A percentile compares a stretch with the other conserved stretches of the same genome.
Conservation (phyloP, 148 eudicot species). For the Amaranthus cruentus region DNA sequence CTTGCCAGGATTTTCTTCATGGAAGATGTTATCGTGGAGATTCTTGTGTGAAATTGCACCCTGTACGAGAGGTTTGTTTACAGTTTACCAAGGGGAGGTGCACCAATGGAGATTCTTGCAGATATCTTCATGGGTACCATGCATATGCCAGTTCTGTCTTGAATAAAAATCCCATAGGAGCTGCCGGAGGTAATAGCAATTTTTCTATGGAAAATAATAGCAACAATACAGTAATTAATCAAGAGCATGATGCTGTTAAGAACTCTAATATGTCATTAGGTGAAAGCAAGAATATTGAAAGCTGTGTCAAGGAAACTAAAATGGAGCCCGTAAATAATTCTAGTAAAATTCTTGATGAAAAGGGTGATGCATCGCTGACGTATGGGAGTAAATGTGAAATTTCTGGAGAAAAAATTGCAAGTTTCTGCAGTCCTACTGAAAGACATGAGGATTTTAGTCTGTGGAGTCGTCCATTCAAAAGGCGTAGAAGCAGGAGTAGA, state of each 20-base stretch:
- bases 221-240: conserved; percentile 10
- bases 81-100: conserved; percentile 28
- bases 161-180: conserved; percentile 18
- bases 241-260: conserved; percentile 11
- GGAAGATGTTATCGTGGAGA: conserved; percentile 24
- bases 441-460: too few species aligned
- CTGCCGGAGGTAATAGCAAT: neutral
- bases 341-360: neutral
- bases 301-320: neutral
- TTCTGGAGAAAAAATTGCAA: too few species aligned
- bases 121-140: conserved; percentile 29
- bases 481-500: too few species aligned
- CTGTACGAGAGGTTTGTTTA: conserved; percentile 29
- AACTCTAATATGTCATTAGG: neutral
- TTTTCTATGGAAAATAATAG: conserved; percentile 1
- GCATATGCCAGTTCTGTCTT: conserved; percentile 22
- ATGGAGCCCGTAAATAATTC: neutral
- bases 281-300: neutral
- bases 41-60: conserved; percentile 19
- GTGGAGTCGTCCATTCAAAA: too few species aligned
- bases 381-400: too few species aligned
- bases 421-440: too few species aligned
- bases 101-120: conserved; percentile 28
- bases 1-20: conserved; percentile 22
- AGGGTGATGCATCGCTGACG: neutral